A percentile compares a stretch with the other conserved stretches of the same genome.
Evolutionary conservation across 345 rosid species (phyloP).

Genomic region (Nephelium lappaceum): DNA sequence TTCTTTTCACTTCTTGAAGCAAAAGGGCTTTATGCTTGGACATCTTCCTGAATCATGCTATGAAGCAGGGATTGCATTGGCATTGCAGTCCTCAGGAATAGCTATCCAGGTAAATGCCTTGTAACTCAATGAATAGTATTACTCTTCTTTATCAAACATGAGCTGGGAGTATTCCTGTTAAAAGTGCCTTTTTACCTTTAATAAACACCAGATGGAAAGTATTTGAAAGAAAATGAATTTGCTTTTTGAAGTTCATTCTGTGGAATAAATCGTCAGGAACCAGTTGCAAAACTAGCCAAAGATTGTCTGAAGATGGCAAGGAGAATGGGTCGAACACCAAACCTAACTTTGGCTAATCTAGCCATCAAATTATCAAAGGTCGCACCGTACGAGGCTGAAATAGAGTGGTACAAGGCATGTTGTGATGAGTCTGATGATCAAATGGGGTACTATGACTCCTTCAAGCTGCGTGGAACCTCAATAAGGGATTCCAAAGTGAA

Average conservation of each 20-base stretch:
- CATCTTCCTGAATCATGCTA: constrained; percentile 57
- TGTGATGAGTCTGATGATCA: constrained; percentile 54
- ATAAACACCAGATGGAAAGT: not conserved
- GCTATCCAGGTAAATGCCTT: constrained; percentile 35
- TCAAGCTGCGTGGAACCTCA: constrained; percentile 47
- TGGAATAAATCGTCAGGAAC: constrained; percentile 29
- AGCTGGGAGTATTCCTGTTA: not conserved
- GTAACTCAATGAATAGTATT: not conserved
- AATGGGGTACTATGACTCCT: constrained; percentile 76
- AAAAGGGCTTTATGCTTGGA: constrained; percentile 36
- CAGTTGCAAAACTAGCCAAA: constrained; percentile 30
- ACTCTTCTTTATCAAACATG: not conserved
- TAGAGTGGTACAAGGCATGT: constrained; percentile 61
- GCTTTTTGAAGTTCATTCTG: not conserved
- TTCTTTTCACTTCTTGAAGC: constrained; percentile 42
- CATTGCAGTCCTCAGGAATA: constrained; percentile 67
- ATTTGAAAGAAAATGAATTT: not conserved
- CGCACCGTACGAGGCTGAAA: constrained; percentile 50
- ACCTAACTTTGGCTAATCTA: constrained; percentile 48
- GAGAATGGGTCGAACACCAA: constrained; percentile 50
- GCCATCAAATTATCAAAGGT: constrained; percentile 50
- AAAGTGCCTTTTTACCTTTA: not conserved
- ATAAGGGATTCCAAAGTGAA: constrained; percentile 55
- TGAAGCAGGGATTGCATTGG: constrained; percentile 62
- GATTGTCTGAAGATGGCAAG: constrained; percentile 53